A percentile compares a stretch with the other conserved stretches of the same genome.
phyloP scores from a whole-genome alignment of 257 asterid genomes.

The Cruciata laevipes region DNA sequence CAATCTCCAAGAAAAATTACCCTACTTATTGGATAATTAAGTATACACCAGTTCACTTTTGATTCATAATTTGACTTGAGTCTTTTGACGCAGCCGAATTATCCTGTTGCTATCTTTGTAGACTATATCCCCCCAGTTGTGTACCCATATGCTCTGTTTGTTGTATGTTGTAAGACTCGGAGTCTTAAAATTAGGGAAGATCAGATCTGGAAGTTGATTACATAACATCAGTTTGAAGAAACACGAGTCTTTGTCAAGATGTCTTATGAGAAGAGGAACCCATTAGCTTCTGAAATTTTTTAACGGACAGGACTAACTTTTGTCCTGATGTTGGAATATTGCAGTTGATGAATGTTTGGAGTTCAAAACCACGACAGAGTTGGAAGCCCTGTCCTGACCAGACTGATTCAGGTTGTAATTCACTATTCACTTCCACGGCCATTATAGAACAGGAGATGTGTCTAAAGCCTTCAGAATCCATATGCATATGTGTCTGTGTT shows the following conservation, averaged over 20 bases:
- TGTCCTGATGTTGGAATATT: constrained; percentile 18
- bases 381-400: constrained; percentile 90
- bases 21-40: not conserved
- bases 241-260: not conserved
- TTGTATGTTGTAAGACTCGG: not conserved
- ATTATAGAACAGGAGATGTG: no score
- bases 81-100: not conserved
- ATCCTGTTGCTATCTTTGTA: not conserved
- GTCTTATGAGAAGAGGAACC: not conserved
- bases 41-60: not conserved
- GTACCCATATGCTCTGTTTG: not conserved
- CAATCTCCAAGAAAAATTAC: not conserved
- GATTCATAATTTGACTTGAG: not conserved
- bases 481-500: not conserved
- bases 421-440: not conserved
- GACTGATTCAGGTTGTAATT: constrained; percentile 51
- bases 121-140: not conserved
- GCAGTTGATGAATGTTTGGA: constrained; percentile 87
- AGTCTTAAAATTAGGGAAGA: not conserved
- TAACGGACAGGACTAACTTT: constrained; percentile 5
- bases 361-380: constrained; percentile 61
- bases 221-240: not conserved
- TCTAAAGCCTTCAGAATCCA: not conserved
- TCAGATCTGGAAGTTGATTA: not conserved
- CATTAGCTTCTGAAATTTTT: not conserved